Evolutionary conservation across 148 eudicot genomes (phyloP).

Genomic region (Dysphania ambrosioides): DNA sequence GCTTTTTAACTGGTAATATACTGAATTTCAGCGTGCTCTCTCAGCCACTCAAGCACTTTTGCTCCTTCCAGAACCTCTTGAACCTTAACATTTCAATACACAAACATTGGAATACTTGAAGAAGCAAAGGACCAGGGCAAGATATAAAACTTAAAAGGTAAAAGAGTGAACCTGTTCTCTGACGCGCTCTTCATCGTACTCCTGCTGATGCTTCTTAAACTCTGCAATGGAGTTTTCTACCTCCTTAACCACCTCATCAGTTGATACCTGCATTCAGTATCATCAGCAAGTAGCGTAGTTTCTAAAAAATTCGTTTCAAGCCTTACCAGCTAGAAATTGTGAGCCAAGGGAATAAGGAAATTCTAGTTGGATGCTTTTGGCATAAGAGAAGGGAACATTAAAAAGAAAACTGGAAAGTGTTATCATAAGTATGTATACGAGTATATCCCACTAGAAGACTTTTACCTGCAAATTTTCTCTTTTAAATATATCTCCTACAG

Average conservation of each 20-base stretch:
- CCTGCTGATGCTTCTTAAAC: conserved; percentile 73
- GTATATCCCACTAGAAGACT: conserved; percentile 2
- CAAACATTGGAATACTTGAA: neutral
- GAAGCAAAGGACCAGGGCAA: neutral
- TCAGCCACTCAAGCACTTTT: conserved; percentile 92
- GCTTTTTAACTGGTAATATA: conserved; percentile 35
- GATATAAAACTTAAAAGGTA: neutral
- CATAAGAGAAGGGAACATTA: neutral
- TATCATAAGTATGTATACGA: too few species aligned
- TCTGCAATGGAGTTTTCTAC: conserved; percentile 83
- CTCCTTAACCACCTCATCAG: conserved; percentile 78
- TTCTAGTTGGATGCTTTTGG: neutral
- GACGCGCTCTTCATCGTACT: conserved; percentile 82
- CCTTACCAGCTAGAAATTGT: neutral
- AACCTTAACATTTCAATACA: conserved; percentile 40
- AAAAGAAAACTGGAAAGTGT: neutral
- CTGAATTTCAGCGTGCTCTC: conserved; percentile 64
- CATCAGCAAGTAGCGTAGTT: neutral
- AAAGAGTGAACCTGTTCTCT: conserved; percentile 57
- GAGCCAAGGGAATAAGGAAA: neutral
- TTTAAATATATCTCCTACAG: conserved; percentile 88
- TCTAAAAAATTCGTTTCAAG: neutral
- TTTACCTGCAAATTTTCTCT: conserved; percentile 85
- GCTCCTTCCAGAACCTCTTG: conserved; percentile 93
- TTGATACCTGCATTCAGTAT: conserved; percentile 50